These are phyloP conservation scores for Pleurotus tuber-regium DNA, from an alignment of 768 basidiomycete genomes.

Conservation along the genomic window DNA sequence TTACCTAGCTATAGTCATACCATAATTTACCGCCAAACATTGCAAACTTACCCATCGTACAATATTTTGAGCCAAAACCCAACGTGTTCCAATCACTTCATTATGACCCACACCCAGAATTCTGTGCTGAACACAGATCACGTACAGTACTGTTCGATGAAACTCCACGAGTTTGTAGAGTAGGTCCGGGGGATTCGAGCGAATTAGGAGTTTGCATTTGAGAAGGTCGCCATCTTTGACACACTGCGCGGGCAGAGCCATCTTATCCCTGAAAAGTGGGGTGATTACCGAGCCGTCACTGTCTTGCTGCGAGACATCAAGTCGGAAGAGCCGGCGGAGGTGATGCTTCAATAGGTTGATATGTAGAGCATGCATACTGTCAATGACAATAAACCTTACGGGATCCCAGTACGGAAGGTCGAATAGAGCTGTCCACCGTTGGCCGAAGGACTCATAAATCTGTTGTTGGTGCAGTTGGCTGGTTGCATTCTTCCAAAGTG, in stretches of 20 bases:
- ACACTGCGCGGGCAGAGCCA: not conserved
- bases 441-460: constrained; percentile 19
- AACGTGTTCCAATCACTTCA: not conserved
- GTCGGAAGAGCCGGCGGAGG: constrained; percentile 21
- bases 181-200: not conserved
- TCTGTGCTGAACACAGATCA: not conserved
- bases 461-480: constrained; percentile 13
- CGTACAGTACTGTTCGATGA: constrained; percentile 1
- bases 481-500: constrained; percentile 20
- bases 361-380: constrained; percentile 40
- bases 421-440: constrained; percentile 29
- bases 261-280: not conserved
- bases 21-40: too few species aligned
- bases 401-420: constrained; percentile 39
- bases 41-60: not conserved
- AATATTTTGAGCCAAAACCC: not conserved
- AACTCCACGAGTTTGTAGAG: not conserved
- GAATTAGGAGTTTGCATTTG: not conserved
- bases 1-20: too few species aligned
- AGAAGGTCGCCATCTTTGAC: not conserved
- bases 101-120: not conserved
- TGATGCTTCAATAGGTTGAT: constrained; percentile 32
- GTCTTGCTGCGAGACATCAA: constrained; percentile 15
- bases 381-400: constrained; percentile 25
- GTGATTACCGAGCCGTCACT: not conserved